Percentiles rank a stretch among this genome's conserved stretches.
Evolutionary conservation across 106 monocot genomes (phyloP).

Genomic region (Platanthera zijinensis): DNA sequence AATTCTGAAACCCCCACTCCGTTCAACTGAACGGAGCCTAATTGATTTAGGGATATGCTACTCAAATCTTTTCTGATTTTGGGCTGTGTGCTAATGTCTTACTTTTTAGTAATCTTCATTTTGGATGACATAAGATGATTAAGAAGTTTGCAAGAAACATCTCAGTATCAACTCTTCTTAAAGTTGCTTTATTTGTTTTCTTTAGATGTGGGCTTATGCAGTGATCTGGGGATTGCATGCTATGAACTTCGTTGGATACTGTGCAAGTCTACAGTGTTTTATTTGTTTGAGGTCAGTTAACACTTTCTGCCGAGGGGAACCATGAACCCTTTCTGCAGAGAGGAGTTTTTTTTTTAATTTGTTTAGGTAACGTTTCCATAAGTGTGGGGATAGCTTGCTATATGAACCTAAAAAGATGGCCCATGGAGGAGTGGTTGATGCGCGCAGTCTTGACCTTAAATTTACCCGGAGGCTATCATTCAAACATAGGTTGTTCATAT

Average conservation of each 20-base stretch:
- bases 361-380: no score
- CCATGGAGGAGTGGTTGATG: no score
- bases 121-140: constrained; percentile 1
- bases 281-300: constrained; percentile 14
- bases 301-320: constrained; percentile 27
- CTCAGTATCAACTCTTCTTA: constrained; percentile 17
- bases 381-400: no score
- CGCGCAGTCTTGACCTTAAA: no score
- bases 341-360: no score
- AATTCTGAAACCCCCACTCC: no score
- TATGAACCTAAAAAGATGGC: no score
- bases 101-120: background rate
- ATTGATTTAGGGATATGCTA: background rate
- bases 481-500: no score
- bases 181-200: constrained; percentile 28
- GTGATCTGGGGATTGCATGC: constrained; percentile 44
- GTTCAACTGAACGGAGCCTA: no score
- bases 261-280: constrained; percentile 4
- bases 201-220: constrained; percentile 41
- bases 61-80: background rate
- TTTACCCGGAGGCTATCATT: no score
- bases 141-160: constrained; percentile 2
- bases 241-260: constrained; percentile 36
- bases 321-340: background rate
- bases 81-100: background rate